Base-by-base conservation (phyloP, 2,329 filamentous ascomycete species). In the Conoideocrella luteorostrata region DNA sequence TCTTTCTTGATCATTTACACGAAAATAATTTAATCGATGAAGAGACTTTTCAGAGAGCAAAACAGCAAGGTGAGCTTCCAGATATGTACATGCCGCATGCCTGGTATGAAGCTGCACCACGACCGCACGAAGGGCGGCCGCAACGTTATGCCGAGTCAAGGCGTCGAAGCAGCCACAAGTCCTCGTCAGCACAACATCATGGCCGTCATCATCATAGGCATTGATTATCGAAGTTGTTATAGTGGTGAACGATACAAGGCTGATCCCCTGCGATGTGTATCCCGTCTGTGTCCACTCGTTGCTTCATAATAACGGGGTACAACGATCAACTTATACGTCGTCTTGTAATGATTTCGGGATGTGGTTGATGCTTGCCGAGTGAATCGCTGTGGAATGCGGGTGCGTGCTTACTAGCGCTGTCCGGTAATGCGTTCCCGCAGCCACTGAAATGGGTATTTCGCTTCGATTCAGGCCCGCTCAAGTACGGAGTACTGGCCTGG, bases 1-100 rank as follows among this genome's bases (percentile, higher is more conserved):
- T 47, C 23, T 52, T 74, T 20, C 48, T 73, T 13, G 47, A 65
- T 6, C 65, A 75, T 50, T 32, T 72, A 40, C 24, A 50, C 13
- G 13, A 49, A 0, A 37, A 56, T 2, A 35, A 49, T 0, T 29
- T 67, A 18, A 59, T 75, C 17, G 36, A 43, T 4, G 33, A 53
- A 1, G 44, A 52, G 0, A 44, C 42, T 20, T 66, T 57, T 32
- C 45, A 49, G 32, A 29, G 22, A 17, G 56, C 50, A 3, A 53
- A 10, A 17, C 22, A 36, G 7, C 49, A 47, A 15, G 48, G 52
- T 4, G 59, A 62, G 45, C 37, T 74, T 75, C 13, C 44, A 12
- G 15, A 13, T 13, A 20, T 4, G 11, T 10, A 42, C 33, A 38
- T 41, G 29, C 30, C 22, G 20, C 30, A 40, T 42, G 29, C 43